A percentile compares a stretch with the other conserved stretches of the same genome.
phyloP scores from a whole-genome alignment of 2,329 filamentous ascomycete genomes.

The Colletotrichum sp. region DNA sequence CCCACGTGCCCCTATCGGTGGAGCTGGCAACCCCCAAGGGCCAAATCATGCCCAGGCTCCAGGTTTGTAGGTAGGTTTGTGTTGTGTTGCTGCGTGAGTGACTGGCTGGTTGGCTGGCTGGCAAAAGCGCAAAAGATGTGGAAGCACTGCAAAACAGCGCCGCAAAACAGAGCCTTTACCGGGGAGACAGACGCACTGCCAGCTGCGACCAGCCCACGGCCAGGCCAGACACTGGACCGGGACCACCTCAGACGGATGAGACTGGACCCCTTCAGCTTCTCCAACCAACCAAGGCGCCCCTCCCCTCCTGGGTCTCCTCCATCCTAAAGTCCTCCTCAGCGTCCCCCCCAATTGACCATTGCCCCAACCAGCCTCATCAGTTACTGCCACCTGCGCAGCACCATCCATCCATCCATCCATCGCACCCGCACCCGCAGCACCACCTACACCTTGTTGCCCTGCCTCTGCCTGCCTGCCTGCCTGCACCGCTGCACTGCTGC shows the following conservation, averaged over 20 bases:
- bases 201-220: neutral
- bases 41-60: neutral
- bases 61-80: neutral
- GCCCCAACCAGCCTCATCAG: neutral
- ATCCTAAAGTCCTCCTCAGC: neutral
- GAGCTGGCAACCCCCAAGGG: neutral
- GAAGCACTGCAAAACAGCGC: neutral
- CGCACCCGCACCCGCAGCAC: neutral
- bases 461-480: neutral
- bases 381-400: constrained; percentile 1
- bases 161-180: neutral
- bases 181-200: neutral
- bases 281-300: neutral
- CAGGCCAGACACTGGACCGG: neutral
- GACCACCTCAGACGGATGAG: neutral
- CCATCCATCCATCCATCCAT: neutral
- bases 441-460: neutral
- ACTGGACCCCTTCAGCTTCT: neutral
- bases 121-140: neutral
- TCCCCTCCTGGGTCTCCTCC: neutral
- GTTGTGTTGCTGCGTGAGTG: neutral
- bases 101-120: neutral
- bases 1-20: constrained; percentile 13
- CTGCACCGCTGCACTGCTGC: neutral
- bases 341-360: neutral